Base-by-base conservation (phyloP, 768 basidiomycete species). In the Cystobasidium ongulense region DNA sequence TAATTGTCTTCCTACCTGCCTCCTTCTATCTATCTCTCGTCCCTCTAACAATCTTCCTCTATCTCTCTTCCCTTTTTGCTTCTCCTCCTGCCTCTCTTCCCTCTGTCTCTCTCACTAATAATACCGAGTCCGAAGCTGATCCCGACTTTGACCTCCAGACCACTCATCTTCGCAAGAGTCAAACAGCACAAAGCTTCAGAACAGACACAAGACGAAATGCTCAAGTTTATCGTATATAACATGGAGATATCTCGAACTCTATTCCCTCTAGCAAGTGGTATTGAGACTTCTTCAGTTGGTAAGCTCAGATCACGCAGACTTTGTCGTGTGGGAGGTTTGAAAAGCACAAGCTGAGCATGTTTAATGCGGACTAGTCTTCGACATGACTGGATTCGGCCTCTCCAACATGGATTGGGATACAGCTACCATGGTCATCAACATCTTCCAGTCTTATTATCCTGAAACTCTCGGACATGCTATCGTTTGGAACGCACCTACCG, bases 311-410 rank as follows among this genome's bases (percentile, higher is more conserved):
- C n/a, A n/a, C n/a, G n/a, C n/a, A n/a, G n/a, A n/a, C n/a, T n/a
- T n/a, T n/a, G 39, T 39, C 8, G 39, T 39, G 39, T 39, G 17
- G n/a, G n/a, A n/a, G n/a, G n/a, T n/a, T n/a, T n/a, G n/a, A n/a
- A n/a, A n/a, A n/a, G n/a, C n/a, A n/a, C n/a, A n/a, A n/a, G n/a
- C n/a, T n/a, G n/a, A n/a, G n/a, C n/a, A n/a, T n/a, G n/a, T n/a
- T n/a, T n/a, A n/a, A n/a, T n/a, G 10, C 7, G 50, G 43, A 15
- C 38, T 53, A 46, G 67, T 75, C 15, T 77, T 76, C 50, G 76
- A 77, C 39, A 77, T 77, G 77, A 77, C 75, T 0, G 77, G 77
- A 1, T 75, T 77, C 52, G 75, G 75, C 21, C 72, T 77, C 2
- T 63, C 74, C 0, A 76, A 76, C 64, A 64, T 77, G 63, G 46